Base-by-base conservation (phyloP, 805 yeast genomes). In the Monosporozyma unispora region DNA sequence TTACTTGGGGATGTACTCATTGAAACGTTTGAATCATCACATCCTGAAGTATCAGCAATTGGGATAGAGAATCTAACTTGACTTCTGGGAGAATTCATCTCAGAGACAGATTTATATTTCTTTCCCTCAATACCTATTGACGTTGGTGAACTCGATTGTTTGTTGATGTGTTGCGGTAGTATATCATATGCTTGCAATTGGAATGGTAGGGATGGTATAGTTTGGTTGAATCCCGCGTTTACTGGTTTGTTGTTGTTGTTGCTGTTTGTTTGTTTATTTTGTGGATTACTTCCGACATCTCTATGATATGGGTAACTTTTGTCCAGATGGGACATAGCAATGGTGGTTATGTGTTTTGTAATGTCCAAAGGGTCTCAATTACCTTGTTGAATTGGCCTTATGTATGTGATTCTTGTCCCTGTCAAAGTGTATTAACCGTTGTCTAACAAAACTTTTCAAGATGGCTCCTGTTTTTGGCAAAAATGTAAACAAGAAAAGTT, bases 1-100 rank as follows among this genome's bases (percentile, higher is more conserved):
- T 58, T 63, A 3, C 54, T 49, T 3, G 68, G 67, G 1, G 69
- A 64, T 18, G 51, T 37, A 11, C 45, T 40, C 14, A 42, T 43
- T 11, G 55, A 48, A 3, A 38, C n/a, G 12, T 19, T 18, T 9
- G 41, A 42, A n/a, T 12, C 45, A 19, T 50, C 42, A 27, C 19
- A 3, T 25, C 18, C 29, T 18, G 18, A 27, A 10, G 23, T 12
- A 28, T 47, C 49, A 10, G 52, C 37, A 37, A 54, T 57, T 10
- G 65, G 68, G 4, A 64, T 52, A 6, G 67, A 63, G 45, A 64
- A 64, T 45, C 68, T 53, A 7, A 64, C 68, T 47, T 64, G 66
- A 10, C 63, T 56, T 46, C 50, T 55, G 9, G 56, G 53, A 18
- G 45, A 39, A 42, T 44, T 48, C 9, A 45, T 22, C 8, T 44